Base-by-base conservation (phyloP, 2,329 filamentous ascomycete genomes). In the Aspergillus sp. region DNA sequence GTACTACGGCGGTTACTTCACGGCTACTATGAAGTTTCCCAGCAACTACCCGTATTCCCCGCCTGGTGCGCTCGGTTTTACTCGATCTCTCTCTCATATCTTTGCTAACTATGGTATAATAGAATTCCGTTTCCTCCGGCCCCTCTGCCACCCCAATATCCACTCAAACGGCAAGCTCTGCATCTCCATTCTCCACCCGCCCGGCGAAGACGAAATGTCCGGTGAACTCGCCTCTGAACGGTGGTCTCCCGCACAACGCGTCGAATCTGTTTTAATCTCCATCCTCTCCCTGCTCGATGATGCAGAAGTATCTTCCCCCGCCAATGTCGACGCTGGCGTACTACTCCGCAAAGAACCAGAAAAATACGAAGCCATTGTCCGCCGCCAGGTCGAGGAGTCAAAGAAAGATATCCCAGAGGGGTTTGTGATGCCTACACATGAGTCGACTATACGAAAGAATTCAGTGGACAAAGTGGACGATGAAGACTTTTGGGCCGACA, bases 1-100 rank as follows among this genome's bases (percentile, higher is more conserved):
- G 55, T 97, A 94, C 76, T 85, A 95, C 61, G 90, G 90, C 51
- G 93, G 87, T 56, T 98, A 95, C 69, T 89, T 96, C 69, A 90
- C 81, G 76, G 88, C 88, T 47, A 83, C 86, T 60, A 93, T 98
- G 84, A 82, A 78, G 19, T 97, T 98, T 61, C 84, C 87, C 7
- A 75, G 78, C 60, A 90, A 95, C 60, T 98, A 97, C 69, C 93
- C 93, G 0, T 95, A 88, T 73, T 78, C 81, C 38, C 91, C 91
- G 23, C 91, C 91, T 22, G 71, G 78, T 80, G 68, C 59, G 30
- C 41, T 46, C 10, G n/a, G 7, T 27, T 15, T 39, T 39, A 49
- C 47, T 22, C 4, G 12, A 7, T 27, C 25, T 37, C 4, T 2
- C 25, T 23, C 22, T 19, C 7, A 12, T 42, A 15, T 30, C 22